Conservation (phyloP, 2,329 filamentous ascomycete genomes). For the Ceratocystiopsis sp. region DNA sequence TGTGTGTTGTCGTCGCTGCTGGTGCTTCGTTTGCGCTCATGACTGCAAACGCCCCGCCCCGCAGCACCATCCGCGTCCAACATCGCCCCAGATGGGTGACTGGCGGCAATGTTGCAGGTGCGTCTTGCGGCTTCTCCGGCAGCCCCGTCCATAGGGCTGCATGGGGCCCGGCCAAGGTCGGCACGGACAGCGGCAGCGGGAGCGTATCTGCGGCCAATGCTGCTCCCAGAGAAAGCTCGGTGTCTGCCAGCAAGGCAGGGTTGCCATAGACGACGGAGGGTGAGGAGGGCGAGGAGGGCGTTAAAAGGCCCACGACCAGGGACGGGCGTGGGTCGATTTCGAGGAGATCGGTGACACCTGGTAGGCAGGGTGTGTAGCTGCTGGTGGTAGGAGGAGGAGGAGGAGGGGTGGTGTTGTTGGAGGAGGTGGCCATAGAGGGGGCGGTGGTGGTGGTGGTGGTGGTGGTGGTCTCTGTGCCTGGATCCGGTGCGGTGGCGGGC, state of each 20-base stretch:
- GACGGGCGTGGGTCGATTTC: constrained; percentile 22
- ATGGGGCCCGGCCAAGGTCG: not conserved
- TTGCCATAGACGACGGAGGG: constrained; percentile 13
- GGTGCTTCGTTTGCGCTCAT: constrained; percentile 6
- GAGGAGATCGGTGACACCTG: constrained; percentile 20
- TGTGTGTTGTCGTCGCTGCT: not conserved
- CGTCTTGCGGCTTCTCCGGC: not conserved
- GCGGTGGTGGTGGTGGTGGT: not conserved
- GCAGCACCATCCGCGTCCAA: constrained; percentile 9
- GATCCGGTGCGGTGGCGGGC: no score
- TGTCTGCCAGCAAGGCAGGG: constrained; percentile 10
- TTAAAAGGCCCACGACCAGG: constrained; percentile 12
- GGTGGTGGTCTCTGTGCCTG: not conserved
- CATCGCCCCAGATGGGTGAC: not conserved
- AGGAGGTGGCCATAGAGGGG: not conserved
- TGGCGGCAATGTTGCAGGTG: not conserved
- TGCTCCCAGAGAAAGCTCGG: no score
- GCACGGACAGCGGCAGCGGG: no score
- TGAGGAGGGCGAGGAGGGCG: no score
- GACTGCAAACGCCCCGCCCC: constrained; percentile 4
- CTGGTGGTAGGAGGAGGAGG: not conserved
- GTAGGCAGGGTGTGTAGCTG: constrained; percentile 4
- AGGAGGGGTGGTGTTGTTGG: not conserved
- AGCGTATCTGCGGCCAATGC: no score
- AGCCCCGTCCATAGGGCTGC: constrained; percentile 12